Conservation (phyloP, 257 asterid species). For the Cordia subcordata region DNA sequence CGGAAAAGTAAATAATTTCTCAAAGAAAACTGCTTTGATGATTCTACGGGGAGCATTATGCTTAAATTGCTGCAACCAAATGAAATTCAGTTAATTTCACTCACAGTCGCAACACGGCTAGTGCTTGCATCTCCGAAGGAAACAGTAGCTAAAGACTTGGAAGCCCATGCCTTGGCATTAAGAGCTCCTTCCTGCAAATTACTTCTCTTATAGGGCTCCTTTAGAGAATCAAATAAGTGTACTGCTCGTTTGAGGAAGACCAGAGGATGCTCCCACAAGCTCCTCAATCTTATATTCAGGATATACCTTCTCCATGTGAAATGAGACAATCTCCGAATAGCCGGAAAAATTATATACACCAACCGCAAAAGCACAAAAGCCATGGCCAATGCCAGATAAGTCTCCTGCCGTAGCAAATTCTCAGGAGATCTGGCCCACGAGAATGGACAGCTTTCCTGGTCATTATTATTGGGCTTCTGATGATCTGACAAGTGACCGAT, state of each 20-base stretch:
- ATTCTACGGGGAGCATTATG: neutral
- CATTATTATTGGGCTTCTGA: conserved; percentile 18
- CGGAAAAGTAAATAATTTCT: conserved; percentile 20
- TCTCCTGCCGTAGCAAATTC: conserved; percentile 63
- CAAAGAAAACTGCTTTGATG: conserved; percentile 11
- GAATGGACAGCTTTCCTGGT: conserved; percentile 64
- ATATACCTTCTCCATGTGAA: conserved; percentile 53
- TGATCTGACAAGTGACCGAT: conserved; percentile 35
- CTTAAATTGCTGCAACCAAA: conserved; percentile 6
- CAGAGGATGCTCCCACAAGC: conserved; percentile 52
- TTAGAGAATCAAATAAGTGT: conserved; percentile 47
- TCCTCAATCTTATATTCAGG: conserved; percentile 34
- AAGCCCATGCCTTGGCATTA: conserved; percentile 86
- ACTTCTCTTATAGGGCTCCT: conserved; percentile 68
- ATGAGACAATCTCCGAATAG: conserved; percentile 34
- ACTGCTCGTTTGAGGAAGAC: conserved; percentile 46
- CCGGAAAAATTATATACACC: conserved; percentile 42
- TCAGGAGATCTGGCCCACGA: conserved; percentile 81
- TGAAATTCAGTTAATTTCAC: conserved; percentile 16
- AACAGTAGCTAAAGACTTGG: conserved; percentile 71
- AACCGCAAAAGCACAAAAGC: conserved; percentile 56
- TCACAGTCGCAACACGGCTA: conserved; percentile 37
- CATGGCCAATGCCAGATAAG: conserved; percentile 67
- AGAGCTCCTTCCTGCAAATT: conserved; percentile 83
- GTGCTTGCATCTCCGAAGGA: conserved; percentile 67